Evolutionary conservation across 1,284 basidiomycete genomes (phyloP), one percentile per base, ranked within the genome.

Genomic region (Schizophyllum amplum): DNA sequence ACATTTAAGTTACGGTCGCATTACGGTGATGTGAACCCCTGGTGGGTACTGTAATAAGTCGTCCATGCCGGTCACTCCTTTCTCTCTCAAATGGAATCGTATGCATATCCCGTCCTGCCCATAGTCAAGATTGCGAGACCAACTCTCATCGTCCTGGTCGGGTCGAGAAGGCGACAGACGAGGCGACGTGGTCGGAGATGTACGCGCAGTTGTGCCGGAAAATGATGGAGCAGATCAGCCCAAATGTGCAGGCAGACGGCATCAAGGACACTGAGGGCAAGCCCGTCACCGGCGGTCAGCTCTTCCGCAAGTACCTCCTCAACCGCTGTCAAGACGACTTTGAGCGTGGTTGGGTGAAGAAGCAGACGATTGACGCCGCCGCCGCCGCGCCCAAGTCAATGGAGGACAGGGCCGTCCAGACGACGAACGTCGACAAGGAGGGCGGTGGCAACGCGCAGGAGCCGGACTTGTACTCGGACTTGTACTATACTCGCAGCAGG

Each of bases 401-500:
- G 24, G 78, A 84, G 62, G 86, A 87, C 62, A 69, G 81, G 63
- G 85, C 84, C 25, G 72, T 76, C 52, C 81, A 83, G 64, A 89
- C 75, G 20, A 79, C 79, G 15, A 78, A 80, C 69, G 90, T 80
- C 61, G 77, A 73, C 66, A 74, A 71, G 63, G 75, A 75, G 60
- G 59, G 66, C 27, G 66, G 62, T 42, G 70, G 62, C 4, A 74
- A 73, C 24, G 78, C n/a, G n/a, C n/a, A n/a, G n/a, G n/a, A 83
- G 73, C 76, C 81, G 58, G 90, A 81, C 5, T 78, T 94, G 51
- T 90, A 97, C 66, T 96, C 92, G 4, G 94, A 98, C 13, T 95
- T 98, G 74, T 98, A 98, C 77, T 98, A 98, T 68, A 90, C 90
- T 53, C 91, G 20, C 90, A 95, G 71, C 98, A 98, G 79, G 94